Conservation (phyloP, 805 yeast genomes). For the Metschnikowia koreensis region DNA sequence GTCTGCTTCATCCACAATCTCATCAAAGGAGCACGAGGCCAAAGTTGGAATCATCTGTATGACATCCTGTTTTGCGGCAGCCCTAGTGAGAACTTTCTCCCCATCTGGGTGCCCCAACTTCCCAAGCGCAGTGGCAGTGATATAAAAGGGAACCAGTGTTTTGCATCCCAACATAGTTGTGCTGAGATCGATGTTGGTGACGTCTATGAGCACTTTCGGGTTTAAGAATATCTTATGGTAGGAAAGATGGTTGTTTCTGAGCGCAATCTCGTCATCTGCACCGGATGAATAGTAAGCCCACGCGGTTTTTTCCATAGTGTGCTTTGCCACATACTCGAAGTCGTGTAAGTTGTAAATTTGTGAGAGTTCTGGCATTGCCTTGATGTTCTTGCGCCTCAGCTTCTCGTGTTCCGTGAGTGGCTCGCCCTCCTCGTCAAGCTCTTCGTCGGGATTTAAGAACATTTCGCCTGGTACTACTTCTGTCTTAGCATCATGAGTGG, state of each 20-base stretch:
- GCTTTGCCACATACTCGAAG: conserved; percentile 82
- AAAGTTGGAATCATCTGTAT: conserved; percentile 49
- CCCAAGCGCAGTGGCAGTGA: conserved; percentile 49
- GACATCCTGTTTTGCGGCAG: conserved; percentile 38
- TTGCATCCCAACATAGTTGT: conserved; percentile 30
- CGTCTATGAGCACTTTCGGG: conserved; percentile 43
- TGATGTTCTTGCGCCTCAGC: conserved; percentile 11
- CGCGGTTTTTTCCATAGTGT: conserved; percentile 70
- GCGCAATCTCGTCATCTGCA: conserved; percentile 48
- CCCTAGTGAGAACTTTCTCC: conserved; percentile 41
- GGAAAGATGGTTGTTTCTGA: conserved; percentile 43
- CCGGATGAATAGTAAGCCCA: conserved; percentile 76
- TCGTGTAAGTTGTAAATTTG: conserved; percentile 77
- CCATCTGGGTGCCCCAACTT: conserved; percentile 44
- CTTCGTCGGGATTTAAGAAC: conserved; percentile 13
- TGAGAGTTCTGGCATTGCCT: conserved; percentile 63
- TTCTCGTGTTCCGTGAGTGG: conserved; percentile 16
- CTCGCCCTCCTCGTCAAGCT: conserved; percentile 24
- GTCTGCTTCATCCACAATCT: conserved; percentile 36
- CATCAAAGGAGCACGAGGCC: conserved; percentile 41
- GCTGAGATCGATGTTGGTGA: conserved; percentile 26
- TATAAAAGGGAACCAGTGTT: conserved; percentile 47
- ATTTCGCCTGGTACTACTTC: conserved; percentile 5
- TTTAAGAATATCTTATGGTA: conserved; percentile 43
- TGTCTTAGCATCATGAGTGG: conserved; percentile 1